Percentiles rank a stretch among this genome's conserved stretches.
Conservation (phyloP, 2,329 filamentous ascomycete genomes). For the Diaporthe caulivora region DNA sequence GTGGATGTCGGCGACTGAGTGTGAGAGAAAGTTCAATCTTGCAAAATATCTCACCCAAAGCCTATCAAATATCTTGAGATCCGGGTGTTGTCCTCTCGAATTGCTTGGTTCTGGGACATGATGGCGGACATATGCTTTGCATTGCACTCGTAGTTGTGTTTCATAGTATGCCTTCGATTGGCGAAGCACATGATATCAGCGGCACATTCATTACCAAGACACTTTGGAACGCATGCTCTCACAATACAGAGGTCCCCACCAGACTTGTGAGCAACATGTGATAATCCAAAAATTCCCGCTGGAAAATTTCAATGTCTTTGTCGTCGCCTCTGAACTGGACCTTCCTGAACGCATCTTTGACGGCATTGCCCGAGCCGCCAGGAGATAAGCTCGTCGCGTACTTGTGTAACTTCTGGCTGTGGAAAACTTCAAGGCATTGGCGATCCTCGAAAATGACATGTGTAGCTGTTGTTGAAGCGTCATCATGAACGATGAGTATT, state of each 20-base stretch:
- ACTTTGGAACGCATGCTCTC: background rate
- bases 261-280: background rate
- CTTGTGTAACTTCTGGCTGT: constrained; percentile 1
- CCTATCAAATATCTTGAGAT: background rate
- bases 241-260: background rate
- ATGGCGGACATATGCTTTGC: background rate
- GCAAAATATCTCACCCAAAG: background rate
- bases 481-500: background rate
- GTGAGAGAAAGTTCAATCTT: background rate
- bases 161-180: background rate
- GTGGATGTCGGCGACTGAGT: background rate
- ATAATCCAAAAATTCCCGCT: background rate
- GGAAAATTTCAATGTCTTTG: constrained; percentile 6
- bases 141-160: background rate
- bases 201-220: background rate
- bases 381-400: background rate
- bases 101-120: background rate
- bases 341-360: background rate
- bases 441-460: background rate
- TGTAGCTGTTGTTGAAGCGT: background rate
- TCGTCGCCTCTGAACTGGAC: background rate
- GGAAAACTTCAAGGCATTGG: background rate
- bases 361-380: background rate
- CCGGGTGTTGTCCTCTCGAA: background rate
- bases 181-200: background rate